A percentile compares a stretch with the other conserved stretches of the same genome.
Evolutionary conservation across 2,329 filamentous ascomycete species (phyloP).

Genomic region (Biscogniauxia mediterranea): DNA sequence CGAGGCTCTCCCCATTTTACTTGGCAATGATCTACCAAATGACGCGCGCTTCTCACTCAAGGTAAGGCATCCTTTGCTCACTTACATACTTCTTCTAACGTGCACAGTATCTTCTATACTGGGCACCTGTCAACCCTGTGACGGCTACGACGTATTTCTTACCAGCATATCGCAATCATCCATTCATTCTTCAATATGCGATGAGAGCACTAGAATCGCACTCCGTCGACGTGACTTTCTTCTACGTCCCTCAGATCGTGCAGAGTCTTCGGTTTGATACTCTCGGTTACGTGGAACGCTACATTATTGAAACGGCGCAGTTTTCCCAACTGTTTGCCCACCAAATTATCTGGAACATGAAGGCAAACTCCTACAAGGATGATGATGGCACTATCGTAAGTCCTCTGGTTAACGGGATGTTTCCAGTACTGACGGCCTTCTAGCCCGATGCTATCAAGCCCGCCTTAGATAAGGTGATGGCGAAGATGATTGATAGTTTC

Average conservation of each 20-base stretch:
- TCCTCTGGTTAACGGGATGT: slow-evolving; percentile 10
- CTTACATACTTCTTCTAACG: slow-evolving; percentile 26
- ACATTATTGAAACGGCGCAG: slow-evolving; percentile 94
- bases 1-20: slow-evolving; percentile 77
- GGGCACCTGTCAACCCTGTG: slow-evolving; percentile 88
- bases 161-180: slow-evolving; percentile 85
- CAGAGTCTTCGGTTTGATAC: slow-evolving; percentile 91
- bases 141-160: slow-evolving; percentile 92
- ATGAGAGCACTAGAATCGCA: slow-evolving; percentile 94
- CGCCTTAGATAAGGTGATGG: slow-evolving; percentile 86
- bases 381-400: slow-evolving; percentile 82
- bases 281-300: slow-evolving; percentile 91
- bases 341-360: slow-evolving; percentile 99
- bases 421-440: slow-evolving; percentile 19
- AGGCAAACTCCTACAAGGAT: slow-evolving; percentile 97
- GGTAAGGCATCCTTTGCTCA: slow-evolving; percentile 42
- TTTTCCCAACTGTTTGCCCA: slow-evolving; percentile 98
- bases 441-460: slow-evolving; percentile 90
- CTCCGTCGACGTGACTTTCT: slow-evolving; percentile 95
- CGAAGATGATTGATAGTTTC: slow-evolving; percentile 79
- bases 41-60: slow-evolving; percentile 86
- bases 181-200: slow-evolving; percentile 92
- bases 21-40: slow-evolving; percentile 71
- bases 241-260: slow-evolving; percentile 97
- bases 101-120: slow-evolving; percentile 79